Evolutionary conservation across 2,329 filamentous ascomycete species (phyloP).

Genomic region (Drechslerella coelobrocha): DNA sequence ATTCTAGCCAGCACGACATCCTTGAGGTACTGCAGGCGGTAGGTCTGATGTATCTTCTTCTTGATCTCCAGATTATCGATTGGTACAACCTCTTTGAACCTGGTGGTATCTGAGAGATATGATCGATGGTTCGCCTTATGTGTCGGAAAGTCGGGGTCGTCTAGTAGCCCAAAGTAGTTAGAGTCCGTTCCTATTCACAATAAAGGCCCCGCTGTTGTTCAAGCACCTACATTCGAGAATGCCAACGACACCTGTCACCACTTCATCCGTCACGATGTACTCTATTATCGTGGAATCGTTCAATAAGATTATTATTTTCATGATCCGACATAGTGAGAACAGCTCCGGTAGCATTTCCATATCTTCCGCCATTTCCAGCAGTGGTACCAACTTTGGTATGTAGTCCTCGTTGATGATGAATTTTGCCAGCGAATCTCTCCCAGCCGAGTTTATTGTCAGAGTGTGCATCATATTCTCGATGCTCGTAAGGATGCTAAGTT

Average conservation of each 20-base stretch:
- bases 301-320: constrained; percentile 92
- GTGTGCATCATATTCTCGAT: constrained; percentile 84
- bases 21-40: constrained; percentile 93
- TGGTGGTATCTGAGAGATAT: constrained; percentile 84
- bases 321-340: constrained; percentile 93
- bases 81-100: constrained; percentile 94
- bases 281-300: constrained; percentile 97
- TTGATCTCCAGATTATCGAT: constrained; percentile 83
- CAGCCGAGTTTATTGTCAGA: constrained; percentile 74
- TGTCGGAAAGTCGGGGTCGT: constrained; percentile 95
- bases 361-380: constrained; percentile 89
- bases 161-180: constrained; percentile 59
- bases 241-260: constrained; percentile 89
- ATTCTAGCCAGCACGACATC: constrained; percentile 97
- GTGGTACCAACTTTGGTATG: constrained; percentile 81
- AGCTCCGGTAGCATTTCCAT: constrained; percentile 85
- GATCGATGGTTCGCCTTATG: constrained; percentile 97
- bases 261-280: constrained; percentile 85
- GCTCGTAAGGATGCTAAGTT: constrained; percentile 81
- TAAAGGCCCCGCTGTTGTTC: constrained; percentile 16
- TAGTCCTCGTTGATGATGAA: constrained; percentile 86
- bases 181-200: constrained; percentile 49
- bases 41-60: constrained; percentile 94
- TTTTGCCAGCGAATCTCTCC: constrained; percentile 85
- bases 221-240: constrained; percentile 77